Percentiles rank a stretch among this genome's conserved stretches.
Evolutionary conservation across 1,139 yeast genomes (phyloP).

Genomic region (Hansenula anomala): DNA sequence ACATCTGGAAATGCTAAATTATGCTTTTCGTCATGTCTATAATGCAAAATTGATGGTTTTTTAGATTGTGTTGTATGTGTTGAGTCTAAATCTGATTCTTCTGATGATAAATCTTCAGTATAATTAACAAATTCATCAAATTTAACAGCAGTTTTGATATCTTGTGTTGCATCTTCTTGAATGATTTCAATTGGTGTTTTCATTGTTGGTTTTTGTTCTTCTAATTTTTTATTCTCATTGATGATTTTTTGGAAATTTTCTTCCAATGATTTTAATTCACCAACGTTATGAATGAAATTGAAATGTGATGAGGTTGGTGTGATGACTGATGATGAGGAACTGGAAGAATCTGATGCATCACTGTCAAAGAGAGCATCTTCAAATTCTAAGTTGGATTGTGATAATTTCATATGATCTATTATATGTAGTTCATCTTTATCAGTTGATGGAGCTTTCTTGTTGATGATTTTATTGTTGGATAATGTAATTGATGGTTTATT

Average conservation of each 20-base stretch:
- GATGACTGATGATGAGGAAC: conserved; percentile 2
- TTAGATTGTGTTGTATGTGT: conserved; percentile 18
- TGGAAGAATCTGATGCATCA: conserved; percentile 12
- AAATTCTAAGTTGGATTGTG: neutral
- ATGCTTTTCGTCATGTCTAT: conserved; percentile 41
- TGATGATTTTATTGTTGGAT: conserved; percentile 1
- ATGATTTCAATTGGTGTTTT: neutral
- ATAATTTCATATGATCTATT: neutral
- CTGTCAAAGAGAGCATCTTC: conserved; percentile 2
- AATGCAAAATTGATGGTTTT: conserved; percentile 35
- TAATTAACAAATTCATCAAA: conserved; percentile 15
- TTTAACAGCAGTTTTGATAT: conserved; percentile 1
- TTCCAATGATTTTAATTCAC: conserved; percentile 20
- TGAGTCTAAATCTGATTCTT: conserved; percentile 1
- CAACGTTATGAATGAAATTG: conserved; percentile 1
- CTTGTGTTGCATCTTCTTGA: conserved; percentile 1
- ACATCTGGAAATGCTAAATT: conserved; percentile 35
- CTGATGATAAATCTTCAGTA: conserved; percentile 8
- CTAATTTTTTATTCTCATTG: conserved; percentile 13
- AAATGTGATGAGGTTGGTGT: conserved; percentile 6
- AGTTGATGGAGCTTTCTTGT: neutral
- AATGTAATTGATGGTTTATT: conserved; percentile 1
- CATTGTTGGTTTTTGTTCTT: neutral
- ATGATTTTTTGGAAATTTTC: conserved; percentile 22
- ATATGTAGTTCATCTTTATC: neutral